Percentiles rank a stretch among this genome's conserved stretches.
Evolutionary conservation across 2,329 filamentous ascomycete species (phyloP).

Genomic region (Xylaria sp.): DNA sequence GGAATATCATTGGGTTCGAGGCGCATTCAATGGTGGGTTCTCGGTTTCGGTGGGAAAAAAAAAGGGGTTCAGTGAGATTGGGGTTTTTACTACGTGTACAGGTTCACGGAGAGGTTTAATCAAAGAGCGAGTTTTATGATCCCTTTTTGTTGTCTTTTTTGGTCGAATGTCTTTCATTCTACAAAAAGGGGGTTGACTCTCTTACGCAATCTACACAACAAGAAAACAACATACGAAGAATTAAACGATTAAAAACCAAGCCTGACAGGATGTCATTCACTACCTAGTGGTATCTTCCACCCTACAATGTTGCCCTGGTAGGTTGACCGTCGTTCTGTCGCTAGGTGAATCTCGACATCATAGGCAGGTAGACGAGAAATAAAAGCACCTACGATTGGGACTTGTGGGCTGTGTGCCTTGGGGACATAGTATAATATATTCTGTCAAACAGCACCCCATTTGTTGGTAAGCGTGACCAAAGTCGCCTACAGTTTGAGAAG

Average conservation of each 20-base stretch:
- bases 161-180: too few relatives aligned
- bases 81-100: too few relatives aligned
- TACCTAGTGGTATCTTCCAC: background rate
- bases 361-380: background rate
- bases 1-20: too few relatives aligned
- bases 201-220: too few relatives aligned
- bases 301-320: background rate
- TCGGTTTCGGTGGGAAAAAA: too few relatives aligned
- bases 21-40: too few relatives aligned
- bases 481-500: background rate
- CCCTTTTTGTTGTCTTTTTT: too few relatives aligned
- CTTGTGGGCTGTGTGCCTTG: background rate
- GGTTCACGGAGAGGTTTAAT: too few relatives aligned
- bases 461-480: background rate
- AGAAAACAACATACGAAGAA: too few relatives aligned
- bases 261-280: background rate
- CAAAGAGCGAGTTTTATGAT: too few relatives aligned
- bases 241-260: background rate
- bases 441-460: constrained; percentile 7
- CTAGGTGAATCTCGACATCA: background rate
- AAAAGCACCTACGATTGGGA: constrained; percentile 6
- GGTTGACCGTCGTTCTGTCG: background rate
- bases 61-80: too few relatives aligned
- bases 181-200: too few relatives aligned
- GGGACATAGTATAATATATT: constrained; percentile 21